These are phyloP conservation scores for Citrullus amarus DNA, from an alignment of 306 rosid species.

Conservation along the genomic window DNA sequence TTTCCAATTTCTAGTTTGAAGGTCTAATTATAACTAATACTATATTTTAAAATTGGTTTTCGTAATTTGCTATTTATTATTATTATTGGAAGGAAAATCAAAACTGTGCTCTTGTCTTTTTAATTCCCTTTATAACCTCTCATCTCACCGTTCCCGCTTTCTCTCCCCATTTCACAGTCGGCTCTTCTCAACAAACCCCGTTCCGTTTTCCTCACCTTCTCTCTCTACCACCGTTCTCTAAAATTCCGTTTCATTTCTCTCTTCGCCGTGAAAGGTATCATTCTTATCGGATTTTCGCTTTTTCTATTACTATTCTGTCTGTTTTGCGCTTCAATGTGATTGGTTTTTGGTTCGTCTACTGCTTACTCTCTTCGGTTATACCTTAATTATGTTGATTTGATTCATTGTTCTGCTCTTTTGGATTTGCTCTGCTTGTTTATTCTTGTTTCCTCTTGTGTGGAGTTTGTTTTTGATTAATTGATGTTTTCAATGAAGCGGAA, in stretches of 20 bases:
- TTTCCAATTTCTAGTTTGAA: too few relatives aligned
- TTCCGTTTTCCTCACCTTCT: conserved; percentile 16
- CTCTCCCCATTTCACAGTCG: background rate
- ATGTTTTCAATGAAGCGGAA: background rate
- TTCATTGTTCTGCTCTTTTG: background rate
- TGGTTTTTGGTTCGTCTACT: background rate
- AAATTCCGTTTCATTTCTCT: background rate
- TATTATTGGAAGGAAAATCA: background rate
- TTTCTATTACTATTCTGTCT: background rate
- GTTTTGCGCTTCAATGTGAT: background rate
- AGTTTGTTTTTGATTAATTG: background rate
- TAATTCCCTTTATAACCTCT: conserved; percentile 49
- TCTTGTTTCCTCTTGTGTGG: background rate
- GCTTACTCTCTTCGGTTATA: background rate
- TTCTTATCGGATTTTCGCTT: background rate
- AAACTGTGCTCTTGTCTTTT: background rate
- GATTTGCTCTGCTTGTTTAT: background rate
- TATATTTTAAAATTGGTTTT: too few relatives aligned
- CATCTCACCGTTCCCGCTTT: conserved; percentile 18
- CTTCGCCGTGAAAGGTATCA: background rate
- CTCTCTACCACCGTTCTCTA: conserved; percentile 10
- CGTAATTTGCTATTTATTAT: too few relatives aligned
- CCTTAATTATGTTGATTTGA: background rate
- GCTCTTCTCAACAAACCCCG: conserved; percentile 20
- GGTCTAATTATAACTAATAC: too few relatives aligned